Evolutionary conservation across 1,284 basidiomycete genomes (phyloP), one percentile per base, ranked within the genome.

Genomic region (Retiboletus flavoniger): DNA sequence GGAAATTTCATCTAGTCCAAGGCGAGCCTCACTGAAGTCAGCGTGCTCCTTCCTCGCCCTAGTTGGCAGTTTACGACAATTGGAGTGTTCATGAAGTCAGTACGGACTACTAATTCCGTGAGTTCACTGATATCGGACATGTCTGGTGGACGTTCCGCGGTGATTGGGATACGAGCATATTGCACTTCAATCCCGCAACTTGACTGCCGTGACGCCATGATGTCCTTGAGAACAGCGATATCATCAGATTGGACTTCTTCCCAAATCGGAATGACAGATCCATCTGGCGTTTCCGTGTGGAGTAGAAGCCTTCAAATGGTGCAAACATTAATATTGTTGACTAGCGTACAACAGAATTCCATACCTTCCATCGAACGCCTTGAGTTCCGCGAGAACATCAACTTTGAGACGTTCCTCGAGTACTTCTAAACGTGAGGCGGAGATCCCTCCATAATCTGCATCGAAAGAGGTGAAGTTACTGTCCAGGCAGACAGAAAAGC

Each of bases 51-150:
- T n/a, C 96, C 96, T 32, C 94, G 79, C 4, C 96, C 96, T 4
- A 99, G 83, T 72, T 99, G 97, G 66, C 95, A 97, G 68, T 99
- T 99, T 50, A 99, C 83, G 24, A 99, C 88, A 57, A 99, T 90
- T 0, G 95, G 93, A 0, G 88, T 86, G 41, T 82, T 78, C 31
- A 82, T 78, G 4, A 87, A 80, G 53, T 89, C 81, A 28, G 86
- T 84, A n/a, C 87, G 77, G 42, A 93, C 78, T 39, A 95, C 91
- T 0, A 95, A 81, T 42, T 92, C 86, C 58, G 98, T 88, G 28
- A 99, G 78, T 55, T 87, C 85, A 59, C 77, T 83, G 51, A 89
- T 73, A 63, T 89, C 89, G 11, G 80, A 69, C 66, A 84, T 85
- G 63, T 90, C 88, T 0, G 87, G 86, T 10, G 87, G 77, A 35